Evolutionary conservation across 2,329 filamentous ascomycete species (phyloP).

Genomic region (Aureobasidium subglaciale): DNA sequence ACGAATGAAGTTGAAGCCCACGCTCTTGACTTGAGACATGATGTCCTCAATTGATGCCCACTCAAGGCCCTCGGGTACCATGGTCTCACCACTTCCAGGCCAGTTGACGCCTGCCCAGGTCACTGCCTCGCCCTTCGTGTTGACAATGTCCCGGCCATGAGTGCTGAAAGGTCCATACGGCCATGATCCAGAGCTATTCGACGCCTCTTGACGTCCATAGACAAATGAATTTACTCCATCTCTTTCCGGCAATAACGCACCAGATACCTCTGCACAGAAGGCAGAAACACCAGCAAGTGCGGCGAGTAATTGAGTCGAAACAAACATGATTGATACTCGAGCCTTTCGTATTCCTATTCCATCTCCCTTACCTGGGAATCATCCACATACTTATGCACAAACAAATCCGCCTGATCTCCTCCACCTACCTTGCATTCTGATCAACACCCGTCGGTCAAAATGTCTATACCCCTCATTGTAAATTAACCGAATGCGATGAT

Average conservation of each 20-base stretch:
- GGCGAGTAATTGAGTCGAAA: neutral
- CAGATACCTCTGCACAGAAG: neutral
- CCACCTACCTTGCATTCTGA: neutral
- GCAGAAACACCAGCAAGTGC: neutral
- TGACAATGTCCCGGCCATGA: constrained; percentile 27
- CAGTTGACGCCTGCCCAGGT: constrained; percentile 52
- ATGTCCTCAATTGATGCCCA: constrained; percentile 52
- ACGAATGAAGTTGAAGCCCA: constrained; percentile 57
- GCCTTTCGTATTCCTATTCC: neutral
- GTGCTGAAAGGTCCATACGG: constrained; percentile 21
- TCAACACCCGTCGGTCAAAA: neutral
- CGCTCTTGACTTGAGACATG: constrained; percentile 48
- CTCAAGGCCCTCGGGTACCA: constrained; percentile 59
- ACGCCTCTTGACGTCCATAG: neutral
- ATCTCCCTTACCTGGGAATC: neutral
- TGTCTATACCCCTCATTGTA: constrained; percentile 8
- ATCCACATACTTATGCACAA: neutral
- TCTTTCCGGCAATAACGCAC: neutral
- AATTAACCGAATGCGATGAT: constrained; percentile 4
- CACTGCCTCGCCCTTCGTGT: constrained; percentile 30
- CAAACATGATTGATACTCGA: neutral
- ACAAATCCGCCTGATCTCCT: neutral
- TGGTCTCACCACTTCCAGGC: constrained; percentile 54
- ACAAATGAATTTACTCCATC: neutral
- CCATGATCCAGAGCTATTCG: neutral